Base-by-base conservation (phyloP, 768 basidiomycete genomes). In the Boletus fagicola region DNA sequence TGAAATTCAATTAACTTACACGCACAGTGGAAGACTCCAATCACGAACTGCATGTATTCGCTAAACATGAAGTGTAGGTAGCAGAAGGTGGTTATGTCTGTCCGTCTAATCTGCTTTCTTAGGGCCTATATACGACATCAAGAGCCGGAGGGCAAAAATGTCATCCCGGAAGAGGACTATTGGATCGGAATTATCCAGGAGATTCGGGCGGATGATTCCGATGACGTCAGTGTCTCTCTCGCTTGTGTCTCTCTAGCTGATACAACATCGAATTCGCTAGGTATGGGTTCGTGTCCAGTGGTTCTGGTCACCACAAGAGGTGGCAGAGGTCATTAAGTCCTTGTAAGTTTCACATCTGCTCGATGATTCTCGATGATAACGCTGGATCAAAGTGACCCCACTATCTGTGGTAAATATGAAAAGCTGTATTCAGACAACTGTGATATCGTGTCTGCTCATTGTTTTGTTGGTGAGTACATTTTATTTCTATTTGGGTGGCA, bases 211-310 rank as follows among this genome's bases (percentile, higher is more conserved):
- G 43, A 64, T 53, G 11, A 59, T 9, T 68, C 74, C 5, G 69
- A 63, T 2, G 64, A 75, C 63, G 63, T 80, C 53, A 46, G 72
- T 18, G 43, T 22, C 1, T 18, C 35, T 53, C 33, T 16, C 8
- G 2, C 12, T 5, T 30, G 22, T 45, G 15, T 16, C 28, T 16
- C 28, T 36, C 22, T 44, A 1, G 13, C 40, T 42, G 7, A 53
- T 5, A 12, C 20, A 1, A 15, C 2, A 24, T 8, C 15, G 4
- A 22, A 20, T 12, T 30, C 35, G 7, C 42, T 44, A 86, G 79
- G 83, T 85, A 0, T 85, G 82, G 81, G 75, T 72, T 0, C 66
- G 60, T 11, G 76, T 86, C 0, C 76, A 80, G 48, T 87, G 85
- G 85, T 84, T 72, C 48, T 87, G 82, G 68, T 75, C 78, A 1